Evolutionary conservation across 192 early-diverging fungal species (phyloP).

Genomic region (Umbelopsis ramanniana): DNA sequence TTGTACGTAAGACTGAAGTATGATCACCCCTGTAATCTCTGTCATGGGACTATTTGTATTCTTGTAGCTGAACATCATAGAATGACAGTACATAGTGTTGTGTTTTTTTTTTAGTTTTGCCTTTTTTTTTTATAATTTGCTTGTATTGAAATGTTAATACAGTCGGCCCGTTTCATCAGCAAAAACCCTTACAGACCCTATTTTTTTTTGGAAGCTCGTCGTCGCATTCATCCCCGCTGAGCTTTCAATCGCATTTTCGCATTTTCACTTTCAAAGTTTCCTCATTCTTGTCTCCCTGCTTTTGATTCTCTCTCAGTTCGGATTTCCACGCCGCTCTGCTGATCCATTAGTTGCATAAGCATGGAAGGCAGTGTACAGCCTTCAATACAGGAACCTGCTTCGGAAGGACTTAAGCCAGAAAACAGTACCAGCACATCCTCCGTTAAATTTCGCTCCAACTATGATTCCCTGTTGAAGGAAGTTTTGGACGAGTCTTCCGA

Average conservation of each 20-base stretch:
- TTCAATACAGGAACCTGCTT: slow-evolving; percentile 17
- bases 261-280: background rate
- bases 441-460: slow-evolving; percentile 39
- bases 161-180: too few relatives aligned
- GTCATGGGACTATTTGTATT: too few relatives aligned
- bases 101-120: too few relatives aligned
- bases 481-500: slow-evolving; percentile 54
- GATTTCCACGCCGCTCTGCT: slow-evolving; percentile 3
- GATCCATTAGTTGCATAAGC: slow-evolving; percentile 9
- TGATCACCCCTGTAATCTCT: too few relatives aligned
- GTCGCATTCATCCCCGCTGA: background rate
- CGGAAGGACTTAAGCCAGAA: slow-evolving; percentile 1
- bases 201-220: background rate
- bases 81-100: too few relatives aligned
- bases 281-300: background rate
- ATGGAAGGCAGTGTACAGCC: slow-evolving; percentile 18
- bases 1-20: too few relatives aligned
- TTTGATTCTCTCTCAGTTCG: background rate
- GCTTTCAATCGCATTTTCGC: slow-evolving; percentile 4
- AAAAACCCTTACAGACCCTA: too few relatives aligned
- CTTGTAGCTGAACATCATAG: too few relatives aligned
- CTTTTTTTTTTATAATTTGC: too few relatives aligned
- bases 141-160: too few relatives aligned
- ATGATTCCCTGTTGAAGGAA: slow-evolving; percentile 58
- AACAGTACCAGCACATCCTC: slow-evolving; percentile 34